These are phyloP conservation scores for Colletotrichum siamense DNA, from an alignment of 2,329 filamentous ascomycete genomes.

Conservation along the genomic window DNA sequence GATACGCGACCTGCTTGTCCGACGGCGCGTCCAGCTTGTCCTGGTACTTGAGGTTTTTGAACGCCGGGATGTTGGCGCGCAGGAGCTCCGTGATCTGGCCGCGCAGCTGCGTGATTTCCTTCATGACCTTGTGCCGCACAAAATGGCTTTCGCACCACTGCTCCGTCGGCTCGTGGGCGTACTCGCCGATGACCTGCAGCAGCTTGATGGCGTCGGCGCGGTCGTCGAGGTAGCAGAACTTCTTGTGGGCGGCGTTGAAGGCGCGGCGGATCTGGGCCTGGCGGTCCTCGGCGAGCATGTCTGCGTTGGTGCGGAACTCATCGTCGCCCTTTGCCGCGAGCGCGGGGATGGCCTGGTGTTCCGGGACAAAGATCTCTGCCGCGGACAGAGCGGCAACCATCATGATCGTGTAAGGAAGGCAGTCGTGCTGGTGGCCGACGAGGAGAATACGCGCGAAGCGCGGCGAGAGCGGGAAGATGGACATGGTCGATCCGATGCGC, in stretches of 20 bases:
- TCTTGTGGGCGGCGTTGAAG: slow-evolving; percentile 75
- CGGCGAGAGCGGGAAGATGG: slow-evolving; percentile 87
- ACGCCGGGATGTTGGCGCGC: slow-evolving; percentile 73
- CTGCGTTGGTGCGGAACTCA: slow-evolving; percentile 65
- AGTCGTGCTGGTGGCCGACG: slow-evolving; percentile 81
- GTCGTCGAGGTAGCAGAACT: slow-evolving; percentile 82
- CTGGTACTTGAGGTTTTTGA: slow-evolving; percentile 58
- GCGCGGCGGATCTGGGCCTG: slow-evolving; percentile 66
- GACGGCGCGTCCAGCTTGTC: slow-evolving; percentile 65
- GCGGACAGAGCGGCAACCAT: slow-evolving; percentile 89
- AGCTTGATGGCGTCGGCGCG: slow-evolving; percentile 89
- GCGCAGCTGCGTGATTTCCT: slow-evolving; percentile 84
- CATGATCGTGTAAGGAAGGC: slow-evolving; percentile 85
- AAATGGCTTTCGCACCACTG: slow-evolving; percentile 84
- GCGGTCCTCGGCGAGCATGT: slow-evolving; percentile 74
- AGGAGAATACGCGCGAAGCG: slow-evolving; percentile 92
- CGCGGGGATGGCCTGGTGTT: slow-evolving; percentile 75
- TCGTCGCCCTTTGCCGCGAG: slow-evolving; percentile 51
- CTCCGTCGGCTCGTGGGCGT: slow-evolving; percentile 75
- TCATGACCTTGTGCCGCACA: slow-evolving; percentile 84
- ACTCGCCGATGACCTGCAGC: slow-evolving; percentile 86
- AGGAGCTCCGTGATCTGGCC: slow-evolving; percentile 84
- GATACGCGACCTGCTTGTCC: slow-evolving; percentile 73
- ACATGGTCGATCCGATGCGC: slow-evolving; percentile 79
- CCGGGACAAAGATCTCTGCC: slow-evolving; percentile 84